Evolutionary conservation across 2,329 filamentous ascomycete genomes (phyloP), one percentile per base, ranked within the genome.

Genomic region (Hypoxylon rubiginosum): DNA sequence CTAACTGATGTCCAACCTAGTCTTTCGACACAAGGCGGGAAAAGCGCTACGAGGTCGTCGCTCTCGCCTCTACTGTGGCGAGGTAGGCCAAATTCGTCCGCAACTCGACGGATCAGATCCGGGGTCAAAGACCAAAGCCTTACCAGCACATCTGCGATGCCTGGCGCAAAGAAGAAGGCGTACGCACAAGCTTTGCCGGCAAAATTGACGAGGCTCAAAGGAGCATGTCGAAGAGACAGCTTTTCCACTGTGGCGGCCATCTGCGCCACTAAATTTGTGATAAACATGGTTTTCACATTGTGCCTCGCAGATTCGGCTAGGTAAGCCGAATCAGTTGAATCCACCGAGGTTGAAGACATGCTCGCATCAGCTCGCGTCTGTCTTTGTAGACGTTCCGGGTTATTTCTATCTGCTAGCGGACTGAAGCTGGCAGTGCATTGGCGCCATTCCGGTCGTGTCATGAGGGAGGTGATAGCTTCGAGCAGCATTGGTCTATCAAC

Each of bases 111-210:
- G 74, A 97, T 85, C 45, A 89, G 82, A 62, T 90, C 89, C 3
- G 90, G 82, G 2, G 89, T 88, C 19, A 93, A 84, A 39, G 88
- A 88, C 94, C 94, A 97, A 4, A 97, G 82, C 15, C 93, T 88
- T 26, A 95, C 88, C 52, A 97, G 83, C 54, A 97, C 88, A 74
- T 97, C 93, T 7, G 93, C 91, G 58, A 97, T 88, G 4, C 93
- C 93, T 0, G 93, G 93, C 28, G 92, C 94, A 74, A 97, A 97
- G 80, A 95, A 96, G 79, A 97, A 97, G 30, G 93, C 94, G 78
- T 97, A 97, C 1, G 94, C 94, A 74, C 92, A 95, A 3, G 93
- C 92, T 79, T 96, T 97, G 64, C 93, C 94, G 58, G 92, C 93
- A 76, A 97, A 97, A 30, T 91, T 91, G 62, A 97, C 92, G 63